Percentiles rank a stretch among this genome's conserved stretches.
phyloP scores from a whole-genome alignment of 331 rosid species.

The Acacia concinna region DNA sequence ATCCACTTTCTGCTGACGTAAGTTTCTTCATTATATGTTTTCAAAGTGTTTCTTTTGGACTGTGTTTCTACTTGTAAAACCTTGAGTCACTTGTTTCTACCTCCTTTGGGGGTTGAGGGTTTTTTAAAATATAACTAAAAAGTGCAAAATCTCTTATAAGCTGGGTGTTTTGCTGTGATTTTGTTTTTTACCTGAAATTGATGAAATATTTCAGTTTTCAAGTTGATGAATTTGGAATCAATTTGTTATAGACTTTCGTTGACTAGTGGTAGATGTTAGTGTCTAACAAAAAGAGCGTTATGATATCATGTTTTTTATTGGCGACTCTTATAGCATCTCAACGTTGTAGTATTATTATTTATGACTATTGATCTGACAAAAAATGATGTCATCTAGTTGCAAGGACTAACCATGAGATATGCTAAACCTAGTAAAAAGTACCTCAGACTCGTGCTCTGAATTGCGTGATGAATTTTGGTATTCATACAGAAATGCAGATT shows the following conservation, averaged over 20 bases:
- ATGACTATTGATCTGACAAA: not conserved
- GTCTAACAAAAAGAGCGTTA: not conserved
- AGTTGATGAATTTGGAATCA: conserved; percentile 17
- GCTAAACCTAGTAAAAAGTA: conserved; percentile 5
- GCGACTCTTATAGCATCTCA: conserved; percentile 9
- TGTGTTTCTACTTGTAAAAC: conserved; percentile 1
- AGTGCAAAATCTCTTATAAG: conserved; percentile 9
- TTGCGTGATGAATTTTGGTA: conserved; percentile 2
- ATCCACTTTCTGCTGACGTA: conserved; percentile 96
- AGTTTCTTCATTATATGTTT: conserved; percentile 37
- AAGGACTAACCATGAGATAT: conserved; percentile 5
- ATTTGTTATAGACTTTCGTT: conserved; percentile 20
- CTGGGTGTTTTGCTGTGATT: conserved; percentile 28
- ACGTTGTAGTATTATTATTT: not conserved
- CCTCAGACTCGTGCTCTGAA: not conserved
- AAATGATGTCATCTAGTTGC: not conserved
- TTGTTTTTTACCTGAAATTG: conserved; percentile 13
- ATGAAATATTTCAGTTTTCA: conserved; percentile 11
- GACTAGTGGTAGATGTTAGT: conserved; percentile 17
- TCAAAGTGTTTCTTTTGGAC: conserved; percentile 21
- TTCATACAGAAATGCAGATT: conserved; percentile 2
- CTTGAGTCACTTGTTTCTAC: not conserved
- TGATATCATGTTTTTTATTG: conserved; percentile 9
- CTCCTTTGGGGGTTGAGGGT: conserved; percentile 26
- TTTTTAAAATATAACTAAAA: conserved; percentile 2